These are phyloP conservation scores for Beverwykella pulmonaria DNA, from an alignment of 495 filamentous ascomycete genomes.

Conservation along the genomic window DNA sequence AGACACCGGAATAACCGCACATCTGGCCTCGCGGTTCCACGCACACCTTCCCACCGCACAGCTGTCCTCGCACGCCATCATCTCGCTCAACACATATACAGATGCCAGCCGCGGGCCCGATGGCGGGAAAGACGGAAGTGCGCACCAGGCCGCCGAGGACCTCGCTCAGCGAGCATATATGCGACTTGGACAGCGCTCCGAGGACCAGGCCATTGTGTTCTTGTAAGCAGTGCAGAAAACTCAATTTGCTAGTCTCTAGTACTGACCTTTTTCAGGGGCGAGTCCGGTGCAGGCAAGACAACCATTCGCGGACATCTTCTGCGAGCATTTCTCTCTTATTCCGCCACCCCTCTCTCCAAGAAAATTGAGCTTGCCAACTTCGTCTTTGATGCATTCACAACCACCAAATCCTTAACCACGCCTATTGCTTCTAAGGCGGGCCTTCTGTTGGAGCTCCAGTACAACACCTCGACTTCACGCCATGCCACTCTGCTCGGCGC, in stretches of 20 bases:
- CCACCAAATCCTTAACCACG: constrained; percentile 95
- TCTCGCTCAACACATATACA: constrained; percentile 91
- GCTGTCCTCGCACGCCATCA: constrained; percentile 86
- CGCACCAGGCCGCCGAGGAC: constrained; percentile 84
- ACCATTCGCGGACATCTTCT: constrained; percentile 88
- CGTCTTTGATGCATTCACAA: constrained; percentile 92
- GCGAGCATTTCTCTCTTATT: constrained; percentile 79
- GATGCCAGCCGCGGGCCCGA: constrained; percentile 83
- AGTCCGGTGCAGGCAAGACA: constrained; percentile 94
- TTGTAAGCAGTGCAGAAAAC: constrained; percentile 60
- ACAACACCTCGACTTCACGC: constrained; percentile 81
- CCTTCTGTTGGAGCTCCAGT: constrained; percentile 93
- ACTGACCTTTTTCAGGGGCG: constrained; percentile 62
- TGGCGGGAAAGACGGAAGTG: constrained; percentile 83
- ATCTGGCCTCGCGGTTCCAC: constrained; percentile 95
- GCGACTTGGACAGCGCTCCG: constrained; percentile 81
- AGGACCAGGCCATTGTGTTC: constrained; percentile 91
- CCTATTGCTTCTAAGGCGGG: constrained; percentile 94
- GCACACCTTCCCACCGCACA: constrained; percentile 80
- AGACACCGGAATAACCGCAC: constrained; percentile 92
- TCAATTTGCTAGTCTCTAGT: not conserved
- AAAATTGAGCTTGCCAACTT: constrained; percentile 93
- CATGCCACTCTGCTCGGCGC: constrained; percentile 86
- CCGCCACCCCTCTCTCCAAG: constrained; percentile 85
- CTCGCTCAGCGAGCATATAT: constrained; percentile 82